These are phyloP conservation scores for Spiromastix sp. DNA, from an alignment of 2,329 filamentous ascomycete genomes.

Conservation along the genomic window DNA sequence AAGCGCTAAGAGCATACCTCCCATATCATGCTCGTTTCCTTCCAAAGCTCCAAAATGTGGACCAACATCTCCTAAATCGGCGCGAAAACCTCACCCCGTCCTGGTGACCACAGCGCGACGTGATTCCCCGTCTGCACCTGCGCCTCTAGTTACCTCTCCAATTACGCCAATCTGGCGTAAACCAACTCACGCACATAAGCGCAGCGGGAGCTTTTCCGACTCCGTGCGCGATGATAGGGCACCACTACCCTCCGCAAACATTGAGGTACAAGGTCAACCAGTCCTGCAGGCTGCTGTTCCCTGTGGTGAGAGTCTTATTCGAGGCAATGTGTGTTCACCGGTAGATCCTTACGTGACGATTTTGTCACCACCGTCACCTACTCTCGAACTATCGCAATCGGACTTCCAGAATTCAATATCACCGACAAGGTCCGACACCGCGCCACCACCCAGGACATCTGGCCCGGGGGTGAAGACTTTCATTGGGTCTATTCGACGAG, in stretches of 20 bases:
- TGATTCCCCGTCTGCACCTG: slow-evolving; percentile 18
- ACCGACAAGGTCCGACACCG: slow-evolving; percentile 12
- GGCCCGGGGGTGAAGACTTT: slow-evolving; percentile 71
- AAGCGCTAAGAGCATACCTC: slow-evolving; percentile 45
- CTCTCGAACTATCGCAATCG: slow-evolving; percentile 23
- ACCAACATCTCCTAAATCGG: slow-evolving; percentile 20
- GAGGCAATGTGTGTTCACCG: slow-evolving; percentile 76
- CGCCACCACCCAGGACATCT: slow-evolving; percentile 15
- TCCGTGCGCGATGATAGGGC: slow-evolving; percentile 61
- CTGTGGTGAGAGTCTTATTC: slow-evolving; percentile 73
- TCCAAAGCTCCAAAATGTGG: slow-evolving; percentile 34
- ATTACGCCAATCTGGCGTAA: slow-evolving; percentile 31
- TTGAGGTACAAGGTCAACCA: slow-evolving; percentile 28
- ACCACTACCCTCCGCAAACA: slow-evolving; percentile 39
- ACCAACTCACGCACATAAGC: slow-evolving; percentile 53
- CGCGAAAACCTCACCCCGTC: slow-evolving; percentile 32
- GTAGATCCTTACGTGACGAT: slow-evolving; percentile 69
- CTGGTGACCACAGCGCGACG: slow-evolving; percentile 22
- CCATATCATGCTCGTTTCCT: slow-evolving; percentile 51
- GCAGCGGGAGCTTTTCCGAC: slow-evolving; percentile 80
- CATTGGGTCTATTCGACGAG: slow-evolving; percentile 75
- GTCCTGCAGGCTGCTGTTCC: slow-evolving; percentile 53
- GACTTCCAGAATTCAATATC: slow-evolving; percentile 10
- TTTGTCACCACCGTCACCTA: slow-evolving; percentile 41
- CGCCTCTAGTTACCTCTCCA: slow-evolving; percentile 16